phyloP scores from a whole-genome alignment of 73 alveolate genomes.

The Tetrahymena malaccensis region DNA sequence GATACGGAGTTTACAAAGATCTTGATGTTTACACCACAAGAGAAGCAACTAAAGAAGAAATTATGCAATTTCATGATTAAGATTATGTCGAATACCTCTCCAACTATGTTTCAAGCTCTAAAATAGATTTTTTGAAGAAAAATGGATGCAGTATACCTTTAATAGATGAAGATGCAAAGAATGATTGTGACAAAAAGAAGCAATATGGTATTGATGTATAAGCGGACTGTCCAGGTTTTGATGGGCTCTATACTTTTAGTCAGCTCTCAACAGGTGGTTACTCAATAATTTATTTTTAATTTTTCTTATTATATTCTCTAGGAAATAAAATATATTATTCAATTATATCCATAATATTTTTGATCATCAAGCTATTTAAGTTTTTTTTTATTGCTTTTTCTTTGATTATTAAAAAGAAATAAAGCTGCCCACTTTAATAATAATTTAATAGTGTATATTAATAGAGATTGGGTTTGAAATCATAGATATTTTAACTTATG shows the following conservation, averaged over 20 bases:
- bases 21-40: not conserved
- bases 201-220: slow-evolving; percentile 41
- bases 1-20: slow-evolving; percentile 57
- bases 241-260: slow-evolving; percentile 76
- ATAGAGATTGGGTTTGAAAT: no score
- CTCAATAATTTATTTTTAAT: not conserved
- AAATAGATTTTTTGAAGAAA: not conserved
- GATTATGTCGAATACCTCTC: not conserved
- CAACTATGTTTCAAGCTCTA: not conserved
- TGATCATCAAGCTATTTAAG: not conserved
- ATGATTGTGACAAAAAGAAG: not conserved
- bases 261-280: slow-evolving; percentile 72
- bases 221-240: slow-evolving; percentile 80
- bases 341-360: no score
- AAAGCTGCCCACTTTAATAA: no score
- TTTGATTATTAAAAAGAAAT: no score
- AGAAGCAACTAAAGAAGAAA: slow-evolving; percentile 7
- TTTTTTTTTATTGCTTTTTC: not conserved
- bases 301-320: not conserved
- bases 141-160: not conserved
- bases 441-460: no score
- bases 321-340: no score
- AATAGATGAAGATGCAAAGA: not conserved
- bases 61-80: not conserved
- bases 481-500: no score